Conservation (phyloP, 495 filamentous ascomycete genomes). For the Lepraria neglecta region DNA sequence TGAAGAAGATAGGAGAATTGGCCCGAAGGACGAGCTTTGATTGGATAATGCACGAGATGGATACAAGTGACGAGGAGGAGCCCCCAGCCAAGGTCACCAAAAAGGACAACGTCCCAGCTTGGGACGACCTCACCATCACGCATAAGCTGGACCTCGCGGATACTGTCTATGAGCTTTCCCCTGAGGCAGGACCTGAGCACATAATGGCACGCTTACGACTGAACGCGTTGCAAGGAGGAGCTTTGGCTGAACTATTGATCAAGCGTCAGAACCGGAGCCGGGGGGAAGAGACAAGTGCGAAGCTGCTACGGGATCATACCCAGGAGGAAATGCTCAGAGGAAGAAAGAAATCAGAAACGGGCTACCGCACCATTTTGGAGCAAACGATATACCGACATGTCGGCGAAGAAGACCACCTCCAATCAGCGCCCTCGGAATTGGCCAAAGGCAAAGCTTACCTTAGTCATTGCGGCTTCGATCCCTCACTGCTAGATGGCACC, state of each 20-base stretch:
- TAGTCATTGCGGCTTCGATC: conserved; percentile 6
- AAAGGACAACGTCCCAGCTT: conserved; percentile 23
- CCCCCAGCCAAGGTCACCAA: background rate
- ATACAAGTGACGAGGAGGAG: conserved; percentile 26
- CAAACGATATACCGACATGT: background rate
- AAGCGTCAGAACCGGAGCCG: conserved; percentile 27
- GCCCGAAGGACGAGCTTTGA: conserved; percentile 17
- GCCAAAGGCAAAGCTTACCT: conserved; percentile 13
- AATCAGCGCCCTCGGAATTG: background rate
- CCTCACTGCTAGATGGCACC: background rate
- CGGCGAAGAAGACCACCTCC: background rate
- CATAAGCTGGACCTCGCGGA: conserved; percentile 34
- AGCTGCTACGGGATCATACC: background rate
- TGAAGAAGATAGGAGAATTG: conserved; percentile 29
- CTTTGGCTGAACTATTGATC: conserved; percentile 20
- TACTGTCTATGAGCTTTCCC: conserved; percentile 34
- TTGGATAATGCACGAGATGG: conserved; percentile 17
- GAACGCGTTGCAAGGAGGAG: conserved; percentile 22
- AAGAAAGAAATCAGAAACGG: background rate
- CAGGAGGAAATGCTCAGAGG: conserved; percentile 5
- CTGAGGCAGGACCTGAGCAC: background rate
- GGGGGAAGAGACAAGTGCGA: conserved; percentile 1
- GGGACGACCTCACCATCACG: conserved; percentile 34
- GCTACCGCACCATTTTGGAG: conserved; percentile 10
- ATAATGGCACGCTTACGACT: conserved; percentile 30